These are phyloP conservation scores for Casaregolazyma suthepensis DNA, from an alignment of 1,139 yeast species.

Conservation along the genomic window DNA sequence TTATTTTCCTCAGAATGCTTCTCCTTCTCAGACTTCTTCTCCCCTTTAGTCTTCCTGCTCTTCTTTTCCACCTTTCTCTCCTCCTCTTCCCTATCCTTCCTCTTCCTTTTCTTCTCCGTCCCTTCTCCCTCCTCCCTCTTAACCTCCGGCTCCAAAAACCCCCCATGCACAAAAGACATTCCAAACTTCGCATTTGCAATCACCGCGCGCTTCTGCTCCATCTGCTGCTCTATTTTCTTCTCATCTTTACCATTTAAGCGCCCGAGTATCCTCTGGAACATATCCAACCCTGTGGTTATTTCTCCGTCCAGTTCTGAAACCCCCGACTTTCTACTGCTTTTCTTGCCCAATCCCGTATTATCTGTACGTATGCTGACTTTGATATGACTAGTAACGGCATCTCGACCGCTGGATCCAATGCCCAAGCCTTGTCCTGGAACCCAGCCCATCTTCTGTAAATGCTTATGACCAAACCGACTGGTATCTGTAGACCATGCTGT, in stretches of 20 bases:
- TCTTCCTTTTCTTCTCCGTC: conserved; percentile 25
- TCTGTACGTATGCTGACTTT: conserved; percentile 79
- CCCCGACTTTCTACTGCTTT: conserved; percentile 41
- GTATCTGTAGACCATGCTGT: conserved; percentile 91
- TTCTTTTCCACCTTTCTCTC: conserved; percentile 30
- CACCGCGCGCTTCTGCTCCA: conserved; percentile 37
- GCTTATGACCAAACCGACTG: conserved; percentile 79
- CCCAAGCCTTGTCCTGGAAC: conserved; percentile 88
- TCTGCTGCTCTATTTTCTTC: conserved; percentile 26
- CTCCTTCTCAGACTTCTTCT: conserved; percentile 27
- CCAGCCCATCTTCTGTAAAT: conserved; percentile 84
- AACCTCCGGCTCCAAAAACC: conserved; percentile 44
- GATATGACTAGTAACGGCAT: conserved; percentile 62
- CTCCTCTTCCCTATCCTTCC: conserved; percentile 28
- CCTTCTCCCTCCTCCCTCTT: conserved; percentile 19
- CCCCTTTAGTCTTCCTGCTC: conserved; percentile 31
- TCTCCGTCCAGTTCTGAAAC: conserved; percentile 66
- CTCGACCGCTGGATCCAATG: conserved; percentile 44
- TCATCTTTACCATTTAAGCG: conserved; percentile 49
- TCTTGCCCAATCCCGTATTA: conserved; percentile 82
- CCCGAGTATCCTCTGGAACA: conserved; percentile 84
- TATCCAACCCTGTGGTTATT: conserved; percentile 87
- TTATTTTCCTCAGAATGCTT: conserved; percentile 23
- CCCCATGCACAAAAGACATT: conserved; percentile 79
- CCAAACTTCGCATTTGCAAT: conserved; percentile 83